Evolutionary conservation across 768 basidiomycete genomes (phyloP), one percentile per base, ranked within the genome.

Genomic region (Leccinum barrowsii): DNA sequence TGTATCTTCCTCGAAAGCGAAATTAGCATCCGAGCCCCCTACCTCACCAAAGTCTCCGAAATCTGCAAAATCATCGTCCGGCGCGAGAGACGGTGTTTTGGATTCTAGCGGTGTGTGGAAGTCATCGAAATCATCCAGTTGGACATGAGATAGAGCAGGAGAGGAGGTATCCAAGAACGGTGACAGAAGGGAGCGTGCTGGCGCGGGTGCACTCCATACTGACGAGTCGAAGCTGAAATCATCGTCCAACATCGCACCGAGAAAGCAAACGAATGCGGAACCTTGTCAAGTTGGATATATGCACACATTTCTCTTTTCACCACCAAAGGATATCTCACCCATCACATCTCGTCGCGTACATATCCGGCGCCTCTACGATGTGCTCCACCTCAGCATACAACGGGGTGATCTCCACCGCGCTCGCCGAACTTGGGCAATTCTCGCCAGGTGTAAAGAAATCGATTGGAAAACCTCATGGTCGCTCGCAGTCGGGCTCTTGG

Each of bases 41-140:
- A 72, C 84, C 61, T 90, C 90, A 64, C 85, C 90, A 71, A 93
- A 93, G 67, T 94, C 93, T 17, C 87, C 91, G 73, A 93, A 93
- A 63, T 93, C 91, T 52, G 85, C 90, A 73, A 92, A 92, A 58
- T 92, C 90, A 63, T 92, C 92, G 49, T 89, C 87, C 13, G 70
- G 73, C 17, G 50, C 70, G 15, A 74, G 48, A 22, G 72, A 73
- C 22, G 73, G 70, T 1, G 76, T 80, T 28, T 78, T 75, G 34
- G 82, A 82, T 61, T 60, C 75, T 67, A 61, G 75, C 70, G 61
- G 82, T 81, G 71, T 80, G 65, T 80, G 80, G 55, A 81, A 78
- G 59, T 76, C 73, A 21, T 73, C 74, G 65, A 85, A 85, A 55
- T 85, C 83, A 56, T 86, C 82, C 64, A 81, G 76, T 37, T 73